Evolutionary conservation across 352 stramenopile species (phyloP), one percentile per base, ranked within the genome.

Genomic region (Elongisporangium undulatum): DNA sequence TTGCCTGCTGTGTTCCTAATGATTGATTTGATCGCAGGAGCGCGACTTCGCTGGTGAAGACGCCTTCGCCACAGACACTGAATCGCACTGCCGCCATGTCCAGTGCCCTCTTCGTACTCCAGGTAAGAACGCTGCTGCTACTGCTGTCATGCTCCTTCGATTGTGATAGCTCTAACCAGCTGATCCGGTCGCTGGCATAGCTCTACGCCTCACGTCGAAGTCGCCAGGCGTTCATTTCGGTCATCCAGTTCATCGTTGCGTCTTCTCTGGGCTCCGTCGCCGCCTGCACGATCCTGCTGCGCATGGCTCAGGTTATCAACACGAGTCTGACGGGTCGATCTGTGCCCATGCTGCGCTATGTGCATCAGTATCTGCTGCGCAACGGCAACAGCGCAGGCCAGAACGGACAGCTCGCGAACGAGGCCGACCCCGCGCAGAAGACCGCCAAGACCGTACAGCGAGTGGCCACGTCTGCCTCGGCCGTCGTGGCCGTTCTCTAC

Each of bases 41-140:
- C 1, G 89, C 79, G 58, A 82, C 72, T 64, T 66, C 86, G 50
- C 50, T 94, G 20, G 75, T 88, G 49, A 73, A 83, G 51, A 63
- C 82, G 22, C 85, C 85, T 48, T 85, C 77, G 50, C 63, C 82
- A 1, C 71, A 63, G 62, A 75, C 69, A 48, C 68, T 94, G 19
- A 79, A 92, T 38, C 82, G 80, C 26, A 89, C 85, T 2, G 83
- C 82, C 15, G 79, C 80, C 0, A 72, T 87, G 51, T 94, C 85
- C 4, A 89, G 76, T 38, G 84, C 74, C 15, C 60, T 94, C 22
- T 68, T 94, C 38, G 79, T 85, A 15, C 72, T 92, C 19, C 85
- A 87, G 73, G 71, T 85, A 24, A n/a, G 49, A 21, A 55, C 38
- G 22, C n/a, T 39, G 39, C 15, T 55, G 20, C n/a, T 15, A 53